These are phyloP conservation scores for Elongisporangium prolatum DNA, from an alignment of 352 stramenopile species.

Conservation along the genomic window DNA sequence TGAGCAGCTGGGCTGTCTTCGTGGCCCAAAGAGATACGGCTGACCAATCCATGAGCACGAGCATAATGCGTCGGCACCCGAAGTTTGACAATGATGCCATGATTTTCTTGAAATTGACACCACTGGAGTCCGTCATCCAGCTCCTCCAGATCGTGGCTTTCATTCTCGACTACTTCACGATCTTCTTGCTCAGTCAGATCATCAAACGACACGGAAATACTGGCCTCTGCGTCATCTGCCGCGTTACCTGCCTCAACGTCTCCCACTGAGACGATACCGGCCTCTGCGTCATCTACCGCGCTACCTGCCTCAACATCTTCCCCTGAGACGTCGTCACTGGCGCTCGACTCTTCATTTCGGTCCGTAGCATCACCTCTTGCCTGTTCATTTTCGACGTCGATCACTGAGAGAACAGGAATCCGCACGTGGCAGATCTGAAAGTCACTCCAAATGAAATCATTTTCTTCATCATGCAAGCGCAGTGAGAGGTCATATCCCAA, in stretches of 20 bases:
- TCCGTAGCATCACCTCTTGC: constrained; percentile 1
- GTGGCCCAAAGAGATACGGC: constrained; percentile 2
- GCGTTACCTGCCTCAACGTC: not conserved
- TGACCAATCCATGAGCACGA: constrained; percentile 9
- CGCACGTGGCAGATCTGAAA: constrained; percentile 38
- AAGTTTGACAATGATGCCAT: constrained; percentile 26
- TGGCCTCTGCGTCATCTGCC: not conserved
- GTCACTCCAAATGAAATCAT: constrained; percentile 57
- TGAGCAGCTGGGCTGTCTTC: constrained; percentile 1
- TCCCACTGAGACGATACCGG: not conserved
- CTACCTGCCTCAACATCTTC: not conserved
- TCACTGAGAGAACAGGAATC: constrained; percentile 15
- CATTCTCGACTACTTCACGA: not conserved
- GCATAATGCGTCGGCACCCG: constrained; percentile 20
- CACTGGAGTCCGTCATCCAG: constrained; percentile 10
- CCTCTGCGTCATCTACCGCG: not conserved
- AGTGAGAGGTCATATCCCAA: constrained; percentile 47
- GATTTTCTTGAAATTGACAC: constrained; percentile 25
- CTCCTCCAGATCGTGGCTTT: not conserved
- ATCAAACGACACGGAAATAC: not conserved
- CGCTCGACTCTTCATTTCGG: not conserved
- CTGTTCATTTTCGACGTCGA: constrained; percentile 9
- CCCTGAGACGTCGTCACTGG: not conserved
- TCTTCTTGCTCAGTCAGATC: not conserved
- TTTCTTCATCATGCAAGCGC: constrained; percentile 44